Evolutionary conservation across 257 asterid genomes (phyloP), one percentile per base, ranked within the genome.

Genomic region (Hygrophila difformis): DNA sequence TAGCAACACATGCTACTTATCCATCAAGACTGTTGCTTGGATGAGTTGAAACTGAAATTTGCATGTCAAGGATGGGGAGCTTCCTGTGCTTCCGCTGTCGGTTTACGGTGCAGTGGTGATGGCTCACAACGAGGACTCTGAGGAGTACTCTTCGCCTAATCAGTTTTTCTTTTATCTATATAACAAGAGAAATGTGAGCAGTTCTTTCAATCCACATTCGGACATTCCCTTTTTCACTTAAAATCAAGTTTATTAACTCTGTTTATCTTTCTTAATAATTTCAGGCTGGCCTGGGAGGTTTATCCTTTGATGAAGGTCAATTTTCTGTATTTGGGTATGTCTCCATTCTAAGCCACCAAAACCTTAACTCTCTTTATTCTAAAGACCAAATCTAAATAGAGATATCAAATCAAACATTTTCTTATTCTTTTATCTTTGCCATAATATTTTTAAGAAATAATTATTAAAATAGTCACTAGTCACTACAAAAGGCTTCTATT

Each of bases 101-200:
- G 97, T 89, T 50, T 89, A 84, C 37, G 97, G 97, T 38, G 85
- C 97, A 21, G 79, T 89, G 61, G 88, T 85, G 37, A 84, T 89
- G 97, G 93, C 94, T 51, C 96, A 89, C 48, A 79, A 72, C 47
- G 91, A 71, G 45, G 81, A 67, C 53, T 77, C 87, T 0, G 96
- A 84, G 53, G 96, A 89, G 60, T 75, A 65, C 54, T 89, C 97
- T 33, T 82, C 97, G 0, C 96, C 97, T n/a, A 79, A 80, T 51
- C 96, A 89, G 78, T 89, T 89, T 48, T 89, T 89, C 86, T 77
- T 89, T 49, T 82, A 89, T 65, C 96, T 82, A n/a, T 89, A 89
- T 28, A 93, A 85, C 68, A 85, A 79, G 83, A 69, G 97, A 75
- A 84, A 84, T 42, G 97, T 88, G 69, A 65, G 97, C 60, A 53